Conservation (phyloP, 768 basidiomycete genomes). For the Naganishia vishniacii region DNA sequence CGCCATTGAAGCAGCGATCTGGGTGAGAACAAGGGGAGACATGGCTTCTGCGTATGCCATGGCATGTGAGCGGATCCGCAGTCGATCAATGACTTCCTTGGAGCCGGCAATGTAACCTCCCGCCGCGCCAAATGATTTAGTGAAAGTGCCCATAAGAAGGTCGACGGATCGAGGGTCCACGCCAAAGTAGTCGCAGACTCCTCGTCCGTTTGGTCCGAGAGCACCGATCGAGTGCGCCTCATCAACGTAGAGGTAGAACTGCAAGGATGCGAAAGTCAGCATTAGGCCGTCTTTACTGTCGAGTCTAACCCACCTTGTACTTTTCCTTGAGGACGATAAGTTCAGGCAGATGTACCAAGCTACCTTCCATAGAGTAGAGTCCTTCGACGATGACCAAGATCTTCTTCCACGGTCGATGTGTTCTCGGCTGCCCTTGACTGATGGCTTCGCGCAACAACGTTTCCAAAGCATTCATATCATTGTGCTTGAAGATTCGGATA, state of each 20-base stretch:
- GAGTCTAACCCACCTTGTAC: slow-evolving; percentile 70
- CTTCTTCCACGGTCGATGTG: slow-evolving; percentile 99
- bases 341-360: slow-evolving; percentile 72
- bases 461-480: slow-evolving; percentile 81
- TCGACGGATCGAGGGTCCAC: slow-evolving; percentile 75
- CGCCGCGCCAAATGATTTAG: slow-evolving; percentile 56
- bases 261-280: slow-evolving; percentile 5
- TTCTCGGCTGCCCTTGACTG: slow-evolving; percentile 94
- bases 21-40: slow-evolving; percentile 82
- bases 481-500: slow-evolving; percentile 93
- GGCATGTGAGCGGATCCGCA: slow-evolving; percentile 75
- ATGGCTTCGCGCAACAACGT: slow-evolving; percentile 77
- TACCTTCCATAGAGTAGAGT: slow-evolving; percentile 98
- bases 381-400: slow-evolving; percentile 92
- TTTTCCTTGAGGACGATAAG: slow-evolving; percentile 81
- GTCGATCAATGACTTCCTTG: slow-evolving; percentile 69
- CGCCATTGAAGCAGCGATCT: slow-evolving; percentile 85
- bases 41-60: slow-evolving; percentile 84
- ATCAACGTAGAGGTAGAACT: slow-evolving; percentile 95
- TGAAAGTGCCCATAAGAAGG: slow-evolving; percentile 97
- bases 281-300: too few species aligned
- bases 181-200: slow-evolving; percentile 89
- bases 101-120: slow-evolving; percentile 90
- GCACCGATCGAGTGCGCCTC: slow-evolving; percentile 98
- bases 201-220: slow-evolving; percentile 86